These are phyloP conservation scores for Pseudevernia furfuracea DNA, from an alignment of 495 filamentous ascomycete species.

Conservation along the genomic window DNA sequence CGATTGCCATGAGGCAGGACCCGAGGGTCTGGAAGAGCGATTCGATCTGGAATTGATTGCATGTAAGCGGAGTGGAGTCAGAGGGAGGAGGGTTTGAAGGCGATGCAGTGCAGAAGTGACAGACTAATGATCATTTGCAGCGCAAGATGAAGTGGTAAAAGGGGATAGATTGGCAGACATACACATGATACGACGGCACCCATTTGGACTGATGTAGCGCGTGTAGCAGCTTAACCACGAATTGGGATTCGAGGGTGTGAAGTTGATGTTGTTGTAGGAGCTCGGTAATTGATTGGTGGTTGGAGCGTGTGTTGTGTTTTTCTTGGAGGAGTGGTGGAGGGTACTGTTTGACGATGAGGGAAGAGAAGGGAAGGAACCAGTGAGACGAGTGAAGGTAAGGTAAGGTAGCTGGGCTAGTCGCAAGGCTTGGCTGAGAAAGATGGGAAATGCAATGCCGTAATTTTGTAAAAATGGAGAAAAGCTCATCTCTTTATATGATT, in stretches of 20 bases:
- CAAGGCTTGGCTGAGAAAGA: neutral
- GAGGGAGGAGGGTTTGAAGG: conserved; percentile 20
- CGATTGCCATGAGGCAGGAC: conserved; percentile 70
- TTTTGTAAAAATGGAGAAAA: conserved; percentile 18
- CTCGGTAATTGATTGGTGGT: conserved; percentile 20
- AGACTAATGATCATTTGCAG: neutral
- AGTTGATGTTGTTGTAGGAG: neutral
- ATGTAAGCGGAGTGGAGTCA: conserved; percentile 10
- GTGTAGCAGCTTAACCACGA: conserved; percentile 19
- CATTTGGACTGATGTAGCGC: conserved; percentile 52
- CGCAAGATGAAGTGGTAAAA: neutral
- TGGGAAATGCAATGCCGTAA: conserved; percentile 22
- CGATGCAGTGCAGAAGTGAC: neutral
- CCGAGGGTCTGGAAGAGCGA: conserved; percentile 79
- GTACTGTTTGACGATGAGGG: neutral
- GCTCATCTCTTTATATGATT: conserved; percentile 20
- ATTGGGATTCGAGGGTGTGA: conserved; percentile 27
- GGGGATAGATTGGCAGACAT: conserved; percentile 38
- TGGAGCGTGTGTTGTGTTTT: conserved; percentile 6
- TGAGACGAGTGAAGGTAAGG: neutral
- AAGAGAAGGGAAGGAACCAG: neutral
- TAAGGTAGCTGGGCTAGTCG: neutral
- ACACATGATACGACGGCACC: conserved; percentile 94
- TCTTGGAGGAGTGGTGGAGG: neutral
- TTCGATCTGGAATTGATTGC: conserved; percentile 51